phyloP scores from a whole-genome alignment of 805 yeast species.

The Blastobotrys attinorum region DNA sequence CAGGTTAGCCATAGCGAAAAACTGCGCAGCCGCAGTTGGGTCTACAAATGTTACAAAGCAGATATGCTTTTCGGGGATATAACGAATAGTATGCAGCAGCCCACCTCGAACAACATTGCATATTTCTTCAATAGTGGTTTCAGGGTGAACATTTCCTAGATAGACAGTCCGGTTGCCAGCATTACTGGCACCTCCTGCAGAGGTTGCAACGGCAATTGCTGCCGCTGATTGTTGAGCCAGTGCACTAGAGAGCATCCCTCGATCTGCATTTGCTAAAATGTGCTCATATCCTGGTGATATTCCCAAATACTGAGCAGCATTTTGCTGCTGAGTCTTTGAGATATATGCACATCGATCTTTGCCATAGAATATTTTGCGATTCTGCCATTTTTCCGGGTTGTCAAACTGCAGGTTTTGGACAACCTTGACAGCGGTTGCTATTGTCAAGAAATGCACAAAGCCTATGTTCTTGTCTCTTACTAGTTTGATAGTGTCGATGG shows the following conservation, averaged over 20 bases:
- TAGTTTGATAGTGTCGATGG: slow-evolving; percentile 77
- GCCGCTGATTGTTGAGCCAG: slow-evolving; percentile 92
- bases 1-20: slow-evolving; percentile 86
- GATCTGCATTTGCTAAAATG: slow-evolving; percentile 59
- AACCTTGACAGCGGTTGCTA: slow-evolving; percentile 76
- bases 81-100: slow-evolving; percentile 71
- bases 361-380: slow-evolving; percentile 80
- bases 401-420: slow-evolving; percentile 62
- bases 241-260: slow-evolving; percentile 37
- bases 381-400: slow-evolving; percentile 56
- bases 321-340: slow-evolving; percentile 91
- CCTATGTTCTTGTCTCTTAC: slow-evolving; percentile 64
- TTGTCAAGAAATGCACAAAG: slow-evolving; percentile 86
- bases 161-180: slow-evolving; percentile 91
- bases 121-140: slow-evolving; percentile 81
- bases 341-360: slow-evolving; percentile 88
- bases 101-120: slow-evolving; percentile 98
- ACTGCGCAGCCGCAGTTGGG: slow-evolving; percentile 96
- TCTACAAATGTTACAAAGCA: slow-evolving; percentile 94
- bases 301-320: slow-evolving; percentile 92
- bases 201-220: slow-evolving; percentile 93
- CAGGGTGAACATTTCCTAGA: slow-evolving; percentile 83
- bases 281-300: slow-evolving; percentile 85
- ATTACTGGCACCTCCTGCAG: slow-evolving; percentile 89
- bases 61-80: slow-evolving; percentile 77